Base-by-base conservation (phyloP, 129 eudicot genomes). In the Logfia minima region DNA sequence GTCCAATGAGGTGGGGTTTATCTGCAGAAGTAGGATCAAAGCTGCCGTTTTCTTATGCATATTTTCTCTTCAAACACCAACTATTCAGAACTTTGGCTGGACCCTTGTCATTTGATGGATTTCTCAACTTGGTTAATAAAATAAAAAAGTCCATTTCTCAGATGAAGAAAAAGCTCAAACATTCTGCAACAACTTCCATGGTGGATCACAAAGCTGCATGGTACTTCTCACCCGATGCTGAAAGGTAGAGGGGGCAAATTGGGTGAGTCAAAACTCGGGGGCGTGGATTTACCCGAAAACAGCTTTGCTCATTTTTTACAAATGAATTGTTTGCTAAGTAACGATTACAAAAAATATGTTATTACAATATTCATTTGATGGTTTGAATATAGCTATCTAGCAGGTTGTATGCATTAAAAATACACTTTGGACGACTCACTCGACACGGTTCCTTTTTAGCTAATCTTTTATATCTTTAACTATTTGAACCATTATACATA, bases 1-100 rank as follows among this genome's bases (percentile, higher is more conserved):
- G 97, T 78, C 97, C 97, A 68, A 89, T 87, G 88, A 56, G 81
- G 80, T 91, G 95, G 97, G 89, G 92, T 28, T 72, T 91, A 75
- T 86, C 90, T 37, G 71, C 79, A 80, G 95, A 87, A 28, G n/a
- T 79, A 62, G 91, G 95, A 76, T 83, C 81, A 76, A 89, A 75
- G 72, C 88, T 91, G 59, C 92, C 95, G 34, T 87, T 83, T 78
- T 89, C 94, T 51, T 82, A 71, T 79, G 89, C 95, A 8, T 91
- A 91, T 70, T 89, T 91, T 56, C 90, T 86, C 23, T 53, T 60
- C 79, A 85, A 82, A 29, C 88, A 85, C 72, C 84, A 71, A 2
- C 70, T 85, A 6, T 35, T 83, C 72, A 81, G 84, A 78, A 69
- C 61, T 67, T 80, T 91, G 67, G 73, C 84, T 77, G 90, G 83